These are phyloP conservation scores for Floccularia luteovirens DNA, from an alignment of 768 basidiomycete species.

Conservation along the genomic window DNA sequence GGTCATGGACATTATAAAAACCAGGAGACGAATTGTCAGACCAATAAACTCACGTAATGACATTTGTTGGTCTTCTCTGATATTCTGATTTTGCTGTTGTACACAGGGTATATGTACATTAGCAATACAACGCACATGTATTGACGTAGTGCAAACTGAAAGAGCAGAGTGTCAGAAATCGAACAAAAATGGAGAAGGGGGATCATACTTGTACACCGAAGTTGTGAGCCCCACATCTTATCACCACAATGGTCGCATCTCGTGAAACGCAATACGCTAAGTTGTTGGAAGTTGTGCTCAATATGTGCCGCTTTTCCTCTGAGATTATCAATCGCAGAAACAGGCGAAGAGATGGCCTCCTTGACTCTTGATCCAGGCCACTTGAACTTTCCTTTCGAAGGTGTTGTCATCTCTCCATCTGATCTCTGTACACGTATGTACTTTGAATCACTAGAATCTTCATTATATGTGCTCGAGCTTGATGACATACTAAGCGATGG, in stretches of 20 bases:
- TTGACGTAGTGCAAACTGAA: conserved; percentile 74
- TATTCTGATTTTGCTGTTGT: conserved; percentile 28
- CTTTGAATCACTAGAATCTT: conserved; percentile 41
- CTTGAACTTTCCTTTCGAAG: conserved; percentile 57
- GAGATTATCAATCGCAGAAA: conserved; percentile 21
- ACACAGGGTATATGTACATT: conserved; percentile 63
- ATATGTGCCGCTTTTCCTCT: conserved; percentile 31
- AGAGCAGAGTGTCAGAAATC: too few species aligned
- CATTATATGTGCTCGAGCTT: conserved; percentile 33
- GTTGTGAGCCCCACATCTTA: conserved; percentile 98
- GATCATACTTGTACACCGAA: conserved; percentile 83
- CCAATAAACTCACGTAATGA: conserved; percentile 28
- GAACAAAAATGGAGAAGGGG: not conserved
- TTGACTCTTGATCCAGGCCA: conserved; percentile 57
- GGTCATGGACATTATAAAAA: conserved; percentile 8
- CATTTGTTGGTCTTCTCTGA: conserved; percentile 24
- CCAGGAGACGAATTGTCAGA: conserved; percentile 4
- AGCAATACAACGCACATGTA: conserved; percentile 81
- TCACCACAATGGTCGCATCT: conserved; percentile 95
- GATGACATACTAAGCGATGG: conserved; percentile 37
- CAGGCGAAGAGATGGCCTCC: conserved; percentile 29
- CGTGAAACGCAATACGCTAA: conserved; percentile 82
- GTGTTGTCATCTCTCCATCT: conserved; percentile 40
- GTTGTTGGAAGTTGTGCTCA: conserved; percentile 85
- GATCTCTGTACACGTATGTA: conserved; percentile 29